Evolutionary conservation across 1,284 basidiomycete genomes (phyloP).

Genomic region (Cutaneotrichosporon sp.): DNA sequence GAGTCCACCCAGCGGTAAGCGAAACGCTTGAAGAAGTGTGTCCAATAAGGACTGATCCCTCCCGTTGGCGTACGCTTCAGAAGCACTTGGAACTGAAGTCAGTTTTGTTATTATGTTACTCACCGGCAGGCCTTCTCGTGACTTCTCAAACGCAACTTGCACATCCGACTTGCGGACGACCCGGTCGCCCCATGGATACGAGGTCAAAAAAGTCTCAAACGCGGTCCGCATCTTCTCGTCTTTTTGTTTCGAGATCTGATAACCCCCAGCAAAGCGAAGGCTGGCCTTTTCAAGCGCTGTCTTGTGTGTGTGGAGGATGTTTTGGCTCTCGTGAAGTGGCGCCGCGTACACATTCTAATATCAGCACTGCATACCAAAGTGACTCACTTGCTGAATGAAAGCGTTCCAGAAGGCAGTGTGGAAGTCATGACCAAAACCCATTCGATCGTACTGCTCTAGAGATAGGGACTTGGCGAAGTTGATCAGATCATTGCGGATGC

Average conservation of each 20-base stretch:
- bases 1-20: background rate
- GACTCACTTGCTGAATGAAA: background rate
- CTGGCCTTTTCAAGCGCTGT: background rate
- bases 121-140: background rate
- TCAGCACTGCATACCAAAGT: background rate
- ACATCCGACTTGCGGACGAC: background rate
- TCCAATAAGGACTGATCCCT: background rate
- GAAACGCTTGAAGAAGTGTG: slow-evolving; percentile 2
- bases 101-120: background rate
- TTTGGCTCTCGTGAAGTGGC: background rate
- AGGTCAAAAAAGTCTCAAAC: background rate
- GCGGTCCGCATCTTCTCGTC: background rate
- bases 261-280: background rate
- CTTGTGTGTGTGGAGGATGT: background rate
- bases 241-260: background rate
- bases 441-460: background rate
- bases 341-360: background rate
- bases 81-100: background rate
- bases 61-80: background rate
- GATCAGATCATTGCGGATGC: background rate
- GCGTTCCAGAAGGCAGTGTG: background rate
- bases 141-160: background rate
- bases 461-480: background rate
- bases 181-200: background rate
- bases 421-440: background rate